Base-by-base conservation (phyloP, 805 yeast species). In the Zygosaccharomyces bailii region DNA sequence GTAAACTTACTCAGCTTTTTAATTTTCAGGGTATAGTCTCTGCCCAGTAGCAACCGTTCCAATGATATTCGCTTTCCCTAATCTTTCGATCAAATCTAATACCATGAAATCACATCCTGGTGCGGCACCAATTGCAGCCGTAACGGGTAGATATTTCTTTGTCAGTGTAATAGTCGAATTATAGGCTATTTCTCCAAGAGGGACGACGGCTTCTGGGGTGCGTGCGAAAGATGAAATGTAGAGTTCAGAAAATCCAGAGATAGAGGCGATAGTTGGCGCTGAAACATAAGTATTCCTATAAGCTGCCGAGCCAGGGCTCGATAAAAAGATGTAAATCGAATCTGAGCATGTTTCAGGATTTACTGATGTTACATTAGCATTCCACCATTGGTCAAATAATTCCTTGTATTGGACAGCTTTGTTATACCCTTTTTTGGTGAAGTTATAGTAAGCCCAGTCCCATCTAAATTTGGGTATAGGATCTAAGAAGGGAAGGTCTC, bases 81-180 rank as follows among this genome's bases (percentile, higher is more conserved):
- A 18, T 21, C 19, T 19, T 14, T 34, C 37, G 37, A 34, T 16
- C 23, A 34, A 34, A 14, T 34, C 37, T 19, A 34, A 21, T 7
- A 34, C 37, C 37, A 34, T 34, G 23, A 34, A 18, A 21, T 34
- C 37, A 16, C 37, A 34, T 18, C 37, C 37, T 19, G 37, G 37
- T n/a, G 37, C 37, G 6, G 37, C 37, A n/a, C 37, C 37, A 18
- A 34, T 34, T 11, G 37, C 37, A 10, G 37, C 37, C 19, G 37
- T 16, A 34, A 34, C 37, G 24, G 37, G 37, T 24, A 34, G 24
- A 24, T 34, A 34, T 18, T 34, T 34, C 14, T 34, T 21, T 18
- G 37, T 34, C 37, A 34, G 14, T 7, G 37, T 34, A 16, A 34
- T 34, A 34, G 37, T 34, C 37, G 37, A 34, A 24, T 34, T 34